phyloP scores from a whole-genome alignment of 2,329 filamentous ascomycete species.

The Exophiala alcalophila region DNA sequence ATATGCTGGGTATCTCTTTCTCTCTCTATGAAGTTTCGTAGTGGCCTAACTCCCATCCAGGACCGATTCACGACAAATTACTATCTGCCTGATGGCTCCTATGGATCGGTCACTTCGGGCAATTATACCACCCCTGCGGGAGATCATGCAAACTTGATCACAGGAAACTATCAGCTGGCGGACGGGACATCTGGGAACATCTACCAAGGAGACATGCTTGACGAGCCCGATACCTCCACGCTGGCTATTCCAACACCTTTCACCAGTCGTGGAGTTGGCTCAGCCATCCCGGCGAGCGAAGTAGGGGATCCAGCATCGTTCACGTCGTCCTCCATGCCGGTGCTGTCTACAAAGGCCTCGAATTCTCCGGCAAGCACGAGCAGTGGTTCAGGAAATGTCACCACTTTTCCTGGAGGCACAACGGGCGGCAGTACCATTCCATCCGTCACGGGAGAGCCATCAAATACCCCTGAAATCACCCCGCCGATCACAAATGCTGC shows the following conservation, averaged over 20 bases:
- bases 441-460: too few relatives aligned
- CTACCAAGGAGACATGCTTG: constrained; percentile 37
- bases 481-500: constrained; percentile 10
- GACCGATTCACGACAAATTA: constrained; percentile 54
- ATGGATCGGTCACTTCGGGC: constrained; percentile 46
- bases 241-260: constrained; percentile 46
- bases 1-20: constrained; percentile 45
- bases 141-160: constrained; percentile 44
- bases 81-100: constrained; percentile 47
- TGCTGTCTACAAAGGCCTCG: constrained; percentile 1
- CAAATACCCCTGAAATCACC: constrained; percentile 12
- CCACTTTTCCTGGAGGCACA: constrained; percentile 1
- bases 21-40: not conserved
- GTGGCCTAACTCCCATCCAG: constrained; percentile 20
- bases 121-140: constrained; percentile 41
- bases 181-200: constrained; percentile 45
- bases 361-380: not conserved
- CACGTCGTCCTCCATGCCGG: constrained; percentile 10
- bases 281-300: constrained; percentile 45
- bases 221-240: constrained; percentile 45
- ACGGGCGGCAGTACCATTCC: not conserved
- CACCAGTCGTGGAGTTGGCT: constrained; percentile 47
- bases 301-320: constrained; percentile 36
- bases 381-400: constrained; percentile 3
- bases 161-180: constrained; percentile 43